phyloP scores from a whole-genome alignment of 2,329 filamentous ascomycete species.

The Metarhizium guizhouense region DNA sequence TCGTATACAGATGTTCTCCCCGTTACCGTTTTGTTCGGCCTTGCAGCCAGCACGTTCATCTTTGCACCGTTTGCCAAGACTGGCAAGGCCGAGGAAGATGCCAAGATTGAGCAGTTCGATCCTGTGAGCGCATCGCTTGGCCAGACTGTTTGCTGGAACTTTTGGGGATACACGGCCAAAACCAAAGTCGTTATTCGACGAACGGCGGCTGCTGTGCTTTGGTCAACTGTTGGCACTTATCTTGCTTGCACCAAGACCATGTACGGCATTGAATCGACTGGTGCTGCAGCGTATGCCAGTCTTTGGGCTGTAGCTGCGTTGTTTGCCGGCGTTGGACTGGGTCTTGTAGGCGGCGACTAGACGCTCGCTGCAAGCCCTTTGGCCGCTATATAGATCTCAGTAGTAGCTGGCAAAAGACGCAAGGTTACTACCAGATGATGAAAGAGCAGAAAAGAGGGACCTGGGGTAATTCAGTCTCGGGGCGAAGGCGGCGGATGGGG shows the following conservation, averaged over 20 bases:
- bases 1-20: constrained; percentile 54
- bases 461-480: not conserved
- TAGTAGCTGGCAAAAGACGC: not conserved
- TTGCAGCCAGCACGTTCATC: constrained; percentile 66
- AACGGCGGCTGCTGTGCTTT: constrained; percentile 48
- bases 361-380: not conserved
- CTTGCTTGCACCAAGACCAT: constrained; percentile 59
- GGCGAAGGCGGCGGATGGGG: not conserved
- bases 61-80: constrained; percentile 59
- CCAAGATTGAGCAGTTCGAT: constrained; percentile 47
- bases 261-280: constrained; percentile 58
- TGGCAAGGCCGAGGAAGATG: constrained; percentile 38
- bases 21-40: constrained; percentile 49
- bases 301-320: constrained; percentile 64
- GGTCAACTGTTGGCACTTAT: constrained; percentile 51
- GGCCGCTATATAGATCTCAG: not conserved
- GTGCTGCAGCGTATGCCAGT: constrained; percentile 62
- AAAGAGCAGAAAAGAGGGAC: not conserved
- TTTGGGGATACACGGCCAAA: constrained; percentile 59
- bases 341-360: constrained; percentile 38
- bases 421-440: not conserved
- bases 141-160: constrained; percentile 63
- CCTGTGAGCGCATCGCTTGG: constrained; percentile 54
- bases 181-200: constrained; percentile 56
- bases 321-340: constrained; percentile 48